Evolutionary conservation across 805 yeast genomes (phyloP), one percentile per base, ranked within the genome.

Genomic region (Alloascoidea hylecoeti): DNA sequence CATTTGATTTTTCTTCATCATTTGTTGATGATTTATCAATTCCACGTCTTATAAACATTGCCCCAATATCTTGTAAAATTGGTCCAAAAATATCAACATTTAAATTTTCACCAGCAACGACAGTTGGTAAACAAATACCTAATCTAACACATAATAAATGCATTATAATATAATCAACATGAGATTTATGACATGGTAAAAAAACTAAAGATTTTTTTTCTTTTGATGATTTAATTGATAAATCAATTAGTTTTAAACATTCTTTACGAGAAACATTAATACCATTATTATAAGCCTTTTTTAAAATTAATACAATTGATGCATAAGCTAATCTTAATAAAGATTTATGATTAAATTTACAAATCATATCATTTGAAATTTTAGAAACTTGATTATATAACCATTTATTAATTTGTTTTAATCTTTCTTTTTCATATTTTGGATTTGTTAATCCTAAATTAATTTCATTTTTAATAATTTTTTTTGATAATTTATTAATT

Each of bases 81-180:
- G 57, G 54, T 3, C 78, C 78, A 35, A 74, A 61, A 4, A 73
- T 55, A 1, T 77, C 70, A 35, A 74, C 73, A 46, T 75, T 72
- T 48, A 74, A 63, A 49, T 74, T 74, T 37, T 74, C 79, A n/a
- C 81, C 81, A 1, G 81, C 80, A 28, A 74, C 69, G 4, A 74
- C 77, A 3, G 66, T 53, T 1, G 81, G 81, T 6, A 64, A 51
- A 3, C 77, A 60, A 39, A 74, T 51, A 17, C 71, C 73, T 44
- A 73, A 62, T 23, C 79, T 55, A 45, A 71, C 62, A 42, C 72
- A 60, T 19, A 72, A 55, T 38, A 72, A 59, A 46, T 74, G 79
- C 36, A 75, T 48, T 39, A 74, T 66, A 37, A 74, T 70, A 49
- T 74, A 74, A 51, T 74, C 81, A 33, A 73, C 57, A 48, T 74